phyloP scores from a whole-genome alignment of 371 early-diverging fungal species.

The Apophysomyces ossiformis region DNA sequence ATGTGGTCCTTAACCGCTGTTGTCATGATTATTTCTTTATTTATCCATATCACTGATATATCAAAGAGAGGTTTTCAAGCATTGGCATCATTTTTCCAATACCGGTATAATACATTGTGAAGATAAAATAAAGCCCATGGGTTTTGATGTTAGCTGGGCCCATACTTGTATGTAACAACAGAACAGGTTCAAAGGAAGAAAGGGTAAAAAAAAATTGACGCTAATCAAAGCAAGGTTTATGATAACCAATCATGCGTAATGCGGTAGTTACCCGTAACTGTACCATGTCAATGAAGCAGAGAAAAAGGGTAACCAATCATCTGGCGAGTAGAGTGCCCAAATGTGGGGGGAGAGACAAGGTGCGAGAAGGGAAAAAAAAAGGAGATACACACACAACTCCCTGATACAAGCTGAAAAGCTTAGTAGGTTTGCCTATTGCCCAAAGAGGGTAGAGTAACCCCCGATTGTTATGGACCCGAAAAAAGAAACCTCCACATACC shows the following conservation, averaged over 20 bases:
- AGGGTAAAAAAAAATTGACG: no score
- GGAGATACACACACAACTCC: constrained; percentile 5
- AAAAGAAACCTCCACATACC: neutral
- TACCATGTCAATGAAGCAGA: no score
- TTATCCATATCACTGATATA: constrained; percentile 17
- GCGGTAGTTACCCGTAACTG: no score
- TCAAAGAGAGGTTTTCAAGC: neutral
- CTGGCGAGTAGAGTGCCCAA: no score
- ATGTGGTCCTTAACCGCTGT: constrained; percentile 32
- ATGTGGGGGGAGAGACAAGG: neutral
- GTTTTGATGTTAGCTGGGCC: no score
- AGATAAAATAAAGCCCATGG: neutral
- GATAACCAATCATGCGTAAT: no score
- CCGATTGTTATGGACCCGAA: neutral
- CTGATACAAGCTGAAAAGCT: neutral
- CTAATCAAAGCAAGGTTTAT: no score
- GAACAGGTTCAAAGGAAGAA: no score
- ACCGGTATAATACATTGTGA: neutral
- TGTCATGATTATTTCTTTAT: constrained; percentile 22
- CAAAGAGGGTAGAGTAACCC: neutral
- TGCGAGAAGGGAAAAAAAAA: neutral
- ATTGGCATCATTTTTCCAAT: neutral
- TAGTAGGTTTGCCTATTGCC: neutral
- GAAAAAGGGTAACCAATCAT: no score
- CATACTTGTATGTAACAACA: no score